Evolutionary conservation across 2,329 filamentous ascomycete species (phyloP), one percentile per base, ranked within the genome.

Genomic region (Herpotrichia juniperi): DNA sequence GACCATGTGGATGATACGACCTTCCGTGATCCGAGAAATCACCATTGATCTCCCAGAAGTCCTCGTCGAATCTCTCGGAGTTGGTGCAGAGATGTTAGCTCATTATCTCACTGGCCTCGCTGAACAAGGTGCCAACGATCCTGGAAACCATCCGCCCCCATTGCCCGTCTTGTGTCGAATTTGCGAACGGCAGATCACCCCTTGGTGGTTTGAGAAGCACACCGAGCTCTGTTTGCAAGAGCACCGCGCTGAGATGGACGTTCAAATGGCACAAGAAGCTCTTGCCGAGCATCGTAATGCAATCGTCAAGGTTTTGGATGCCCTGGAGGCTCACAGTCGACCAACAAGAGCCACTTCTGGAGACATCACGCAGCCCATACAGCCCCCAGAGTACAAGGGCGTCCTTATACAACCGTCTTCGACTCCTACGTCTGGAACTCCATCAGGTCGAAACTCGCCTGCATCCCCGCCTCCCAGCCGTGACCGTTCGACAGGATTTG

Each of bases 151-250:
- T 69, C 87, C 91, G 9, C 91, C 91, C 2, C 92, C 93, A 0
- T 81, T 87, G 10, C 91, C 92, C 0, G 89, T 97, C 4, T 83
- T 99, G 14, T 99, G 94, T 74, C 91, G 94, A 46, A 97, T 99
- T 49, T 99, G 94, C 73, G 94, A 99, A 72, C 90, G 94, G 48
- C 91, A 97, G 57, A 97, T 99, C 54, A 91, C 91, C 4, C 92
- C 93, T 0, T 99, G 94, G 94, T 99, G 94, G 96, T 99, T 99
- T 64, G 94, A 99, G 76, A 99, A 97, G 74, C 94, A 99, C 72
- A 96, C 93, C 1, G 96, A 99, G 66, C 79, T 97, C 17, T 99
- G 94, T 68, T 80, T 97, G 49, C 93, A 97, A 71, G 94, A 99
- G 71, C 94, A 99, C 69, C 88, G 90, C 46, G 93, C 94, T 0